phyloP scores from a whole-genome alignment of 2,329 filamentous ascomycete species.

The Arthrobotrys entomopaga region DNA sequence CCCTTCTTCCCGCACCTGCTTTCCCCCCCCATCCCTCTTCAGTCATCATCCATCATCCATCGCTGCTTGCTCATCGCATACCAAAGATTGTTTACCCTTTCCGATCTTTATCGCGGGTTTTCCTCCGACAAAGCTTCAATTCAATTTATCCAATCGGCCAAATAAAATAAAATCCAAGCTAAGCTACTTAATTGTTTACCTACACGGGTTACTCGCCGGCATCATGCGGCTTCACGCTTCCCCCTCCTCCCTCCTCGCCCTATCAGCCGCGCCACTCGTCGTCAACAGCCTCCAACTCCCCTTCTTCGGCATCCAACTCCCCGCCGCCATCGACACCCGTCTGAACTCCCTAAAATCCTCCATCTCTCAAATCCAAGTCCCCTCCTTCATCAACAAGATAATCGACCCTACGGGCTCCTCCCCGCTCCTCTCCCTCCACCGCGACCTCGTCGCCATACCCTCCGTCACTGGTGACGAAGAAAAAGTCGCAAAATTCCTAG shows the following conservation, averaged over 20 bases:
- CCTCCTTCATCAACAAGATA: conserved; percentile 47
- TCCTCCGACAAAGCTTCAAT: too few relatives aligned
- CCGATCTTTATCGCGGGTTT: too few relatives aligned
- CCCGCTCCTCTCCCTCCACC: conserved; percentile 76
- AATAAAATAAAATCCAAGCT: neutral
- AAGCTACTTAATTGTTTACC: neutral
- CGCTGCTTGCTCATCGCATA: neutral
- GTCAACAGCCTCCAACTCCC: conserved; percentile 48
- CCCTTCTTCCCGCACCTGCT: neutral
- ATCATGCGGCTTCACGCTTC: conserved; percentile 43
- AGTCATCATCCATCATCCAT: neutral
- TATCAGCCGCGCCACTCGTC: conserved; percentile 44
- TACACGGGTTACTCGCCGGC: too few relatives aligned
- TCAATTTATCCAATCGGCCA: too few relatives aligned
- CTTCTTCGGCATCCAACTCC: conserved; percentile 39
- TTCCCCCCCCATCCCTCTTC: neutral
- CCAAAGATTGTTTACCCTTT: too few relatives aligned
- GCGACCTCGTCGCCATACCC: conserved; percentile 76
- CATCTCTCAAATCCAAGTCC: conserved; percentile 41
- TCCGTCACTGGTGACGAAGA: conserved; percentile 78
- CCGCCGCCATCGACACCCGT: conserved; percentile 30
- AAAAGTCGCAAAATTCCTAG: conserved; percentile 74
- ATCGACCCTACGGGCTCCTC: conserved; percentile 54
- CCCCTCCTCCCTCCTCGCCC: conserved; percentile 33
- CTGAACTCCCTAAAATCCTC: conserved; percentile 35